Base-by-base conservation (phyloP, 257 asterid species). In the Agastache rugosa region DNA sequence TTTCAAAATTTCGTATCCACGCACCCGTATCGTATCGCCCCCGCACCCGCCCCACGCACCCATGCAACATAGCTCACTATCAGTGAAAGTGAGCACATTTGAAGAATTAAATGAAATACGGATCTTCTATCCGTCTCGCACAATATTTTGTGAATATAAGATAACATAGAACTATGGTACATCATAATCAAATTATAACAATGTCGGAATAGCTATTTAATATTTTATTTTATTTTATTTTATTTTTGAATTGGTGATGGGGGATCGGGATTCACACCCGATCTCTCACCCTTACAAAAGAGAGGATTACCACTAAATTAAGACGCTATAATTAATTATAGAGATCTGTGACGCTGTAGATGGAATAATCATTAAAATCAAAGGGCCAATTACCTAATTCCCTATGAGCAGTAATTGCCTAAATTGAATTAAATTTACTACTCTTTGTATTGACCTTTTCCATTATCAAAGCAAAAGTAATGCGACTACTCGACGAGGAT, bases 401-500 rank as follows among this genome's bases (percentile, higher is more conserved):
- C 58, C 17, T 15, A 62, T n/a, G 37, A 11, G 6, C 67, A 72
- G 48, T 72, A 14, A 53, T 67, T 34, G n/a, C 65, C 62, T 61
- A 44, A 35, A 53, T 61, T 1, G 53, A 20, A 53, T 61, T 1
- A 63, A 20, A 48, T 77, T 1, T 51, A 23, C 19, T 53, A 23
- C 45, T 27, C 63, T 16, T 50, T 6, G 61, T 27, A 12, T 67
- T 56, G 60, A 68, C 50, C 77, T 72, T 11, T 79, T 78, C 61
- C 54, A 68, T 29, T 45, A 15, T 14, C 35, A 63, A 70, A 77
- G 72, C 74, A 67, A 72, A 72, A 78, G 27, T 67, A 83, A 79
- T 81, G 96, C 88, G 93, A 88, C 95, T 75, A 83, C 95, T 85
- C 91, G 96, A 88, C 83, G 78, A 61, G 77, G 95, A 75, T 67